Evolutionary conservation across 129 eudicot species (phyloP).

Genomic region (Lonicera japonica): DNA sequence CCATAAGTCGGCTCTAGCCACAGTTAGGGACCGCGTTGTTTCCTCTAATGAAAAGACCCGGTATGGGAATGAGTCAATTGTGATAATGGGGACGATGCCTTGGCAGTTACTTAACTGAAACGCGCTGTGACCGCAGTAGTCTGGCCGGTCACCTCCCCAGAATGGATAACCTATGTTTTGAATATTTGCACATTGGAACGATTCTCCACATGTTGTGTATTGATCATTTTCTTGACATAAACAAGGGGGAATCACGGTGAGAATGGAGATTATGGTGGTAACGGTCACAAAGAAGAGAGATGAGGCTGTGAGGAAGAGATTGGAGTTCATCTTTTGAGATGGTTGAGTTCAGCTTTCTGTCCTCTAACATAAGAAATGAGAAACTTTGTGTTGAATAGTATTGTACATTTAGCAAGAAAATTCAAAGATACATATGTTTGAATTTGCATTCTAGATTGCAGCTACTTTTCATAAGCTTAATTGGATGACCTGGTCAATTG

Average conservation of each 20-base stretch:
- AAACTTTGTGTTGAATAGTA: too few relatives aligned
- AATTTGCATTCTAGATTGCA: too few relatives aligned
- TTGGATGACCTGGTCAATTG: too few relatives aligned
- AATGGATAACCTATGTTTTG: constrained; percentile 19
- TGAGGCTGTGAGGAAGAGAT: not conserved
- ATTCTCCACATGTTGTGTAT: constrained; percentile 2
- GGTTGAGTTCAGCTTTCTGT: too few relatives aligned
- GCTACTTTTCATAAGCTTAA: too few relatives aligned
- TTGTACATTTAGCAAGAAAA: too few relatives aligned
- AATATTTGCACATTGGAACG: constrained; percentile 13
- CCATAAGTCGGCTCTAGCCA: constrained; percentile 20
- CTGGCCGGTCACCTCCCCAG: constrained; percentile 8
- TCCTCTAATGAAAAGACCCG: not conserved
- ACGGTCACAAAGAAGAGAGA: not conserved
- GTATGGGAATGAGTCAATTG: not conserved
- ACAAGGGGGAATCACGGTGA: not conserved
- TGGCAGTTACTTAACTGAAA: constrained; percentile 17
- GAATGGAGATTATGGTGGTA: not conserved
- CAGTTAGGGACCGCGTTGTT: not conserved
- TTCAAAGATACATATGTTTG: too few relatives aligned
- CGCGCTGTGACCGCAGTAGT: constrained; percentile 21
- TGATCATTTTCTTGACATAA: not conserved
- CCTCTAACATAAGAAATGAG: too few relatives aligned
- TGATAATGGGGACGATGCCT: not conserved
- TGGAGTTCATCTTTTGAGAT: not conserved